These are phyloP conservation scores for Atkinsonella texensis DNA, from an alignment of 2,329 filamentous ascomycete genomes.

Conservation along the genomic window DNA sequence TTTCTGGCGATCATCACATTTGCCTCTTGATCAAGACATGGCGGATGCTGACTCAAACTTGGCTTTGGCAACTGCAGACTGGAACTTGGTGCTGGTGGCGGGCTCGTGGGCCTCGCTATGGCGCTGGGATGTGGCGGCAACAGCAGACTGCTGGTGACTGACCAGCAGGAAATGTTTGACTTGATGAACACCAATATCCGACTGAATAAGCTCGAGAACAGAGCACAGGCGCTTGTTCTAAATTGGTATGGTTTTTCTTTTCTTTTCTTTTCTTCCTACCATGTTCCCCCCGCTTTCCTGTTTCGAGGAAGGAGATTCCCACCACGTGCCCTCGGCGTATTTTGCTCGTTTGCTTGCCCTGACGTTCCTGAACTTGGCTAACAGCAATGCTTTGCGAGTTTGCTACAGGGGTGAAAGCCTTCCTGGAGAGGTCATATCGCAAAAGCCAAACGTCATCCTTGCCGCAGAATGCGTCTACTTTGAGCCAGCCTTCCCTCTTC, in stretches of 20 bases:
- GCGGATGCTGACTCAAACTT: conserved; percentile 10
- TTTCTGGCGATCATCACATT: no score
- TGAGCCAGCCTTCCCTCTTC: conserved; percentile 83
- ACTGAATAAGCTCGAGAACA: conserved; percentile 59
- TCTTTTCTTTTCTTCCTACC: no score
- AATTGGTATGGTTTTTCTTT: conserved; percentile 54
- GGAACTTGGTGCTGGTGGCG: conserved; percentile 85
- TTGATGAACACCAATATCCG: conserved; percentile 79
- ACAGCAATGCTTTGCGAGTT: neutral
- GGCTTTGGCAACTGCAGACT: conserved; percentile 40
- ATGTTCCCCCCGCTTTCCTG: neutral
- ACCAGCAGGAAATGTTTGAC: conserved; percentile 73
- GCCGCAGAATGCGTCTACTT: conserved; percentile 97
- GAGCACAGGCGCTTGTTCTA: conserved; percentile 56
- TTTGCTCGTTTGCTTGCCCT: neutral
- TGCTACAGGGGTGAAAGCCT: conserved; percentile 46
- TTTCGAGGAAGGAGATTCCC: neutral
- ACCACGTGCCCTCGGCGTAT: neutral
- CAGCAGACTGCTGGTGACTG: conserved; percentile 62
- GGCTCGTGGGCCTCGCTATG: conserved; percentile 62
- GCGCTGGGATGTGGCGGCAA: conserved; percentile 42
- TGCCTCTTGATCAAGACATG: no score
- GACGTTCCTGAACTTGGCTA: conserved; percentile 1
- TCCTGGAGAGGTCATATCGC: conserved; percentile 36
- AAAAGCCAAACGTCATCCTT: conserved; percentile 68